Evolutionary conservation across 106 monocot species (phyloP), one percentile per base, ranked within the genome.

Genomic region (Chionographis japonica): DNA sequence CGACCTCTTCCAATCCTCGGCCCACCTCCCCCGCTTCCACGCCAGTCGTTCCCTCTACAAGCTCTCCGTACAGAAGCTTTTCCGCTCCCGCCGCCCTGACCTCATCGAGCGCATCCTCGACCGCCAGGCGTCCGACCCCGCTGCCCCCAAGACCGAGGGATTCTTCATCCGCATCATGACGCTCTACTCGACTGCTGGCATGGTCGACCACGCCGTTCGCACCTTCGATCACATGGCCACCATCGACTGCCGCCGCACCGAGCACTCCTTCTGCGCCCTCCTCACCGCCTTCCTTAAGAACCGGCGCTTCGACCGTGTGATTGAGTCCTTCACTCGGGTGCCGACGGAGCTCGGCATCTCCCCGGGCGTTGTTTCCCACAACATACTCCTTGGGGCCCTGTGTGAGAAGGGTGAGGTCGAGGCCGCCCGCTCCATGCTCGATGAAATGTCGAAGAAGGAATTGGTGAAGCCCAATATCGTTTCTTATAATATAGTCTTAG

Each of bases 61-160:
- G 19, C 5, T 74, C 65, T 13, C 74, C 20, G 16, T 83, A 19
- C 70, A 38, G 27, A 74, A 74, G 66, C 83, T 83, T 40, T 65
- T 53, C 42, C 66, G 53, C 27, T 40, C 58, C 60, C 69, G 61
- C 65, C 77, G 83, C 60, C 65, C 46, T 16, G 83, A 83, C 60
- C 83, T 83, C 60, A 55, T 83, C 54, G 78, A 78, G 66, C 73
- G 65, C 18, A 60, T 83, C 61, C 83, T 83, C 37, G 78, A 83
- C 17, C 4, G 56, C 53, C 74, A 78, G 54, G 20, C 51, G 40
- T 61, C 74, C 51, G 61, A 73, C 43, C 74, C 79, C 52, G 37
- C 68, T 66, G 50, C 72, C 62, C 73, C 86, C 52, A 72, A 79
- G 57, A 75, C 87, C n/a, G 87, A 87, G 52, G 88, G 81, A 54